Evolutionary conservation across 371 early-diverging fungal species (phyloP).

Genomic region (Mucor plumbeus): DNA sequence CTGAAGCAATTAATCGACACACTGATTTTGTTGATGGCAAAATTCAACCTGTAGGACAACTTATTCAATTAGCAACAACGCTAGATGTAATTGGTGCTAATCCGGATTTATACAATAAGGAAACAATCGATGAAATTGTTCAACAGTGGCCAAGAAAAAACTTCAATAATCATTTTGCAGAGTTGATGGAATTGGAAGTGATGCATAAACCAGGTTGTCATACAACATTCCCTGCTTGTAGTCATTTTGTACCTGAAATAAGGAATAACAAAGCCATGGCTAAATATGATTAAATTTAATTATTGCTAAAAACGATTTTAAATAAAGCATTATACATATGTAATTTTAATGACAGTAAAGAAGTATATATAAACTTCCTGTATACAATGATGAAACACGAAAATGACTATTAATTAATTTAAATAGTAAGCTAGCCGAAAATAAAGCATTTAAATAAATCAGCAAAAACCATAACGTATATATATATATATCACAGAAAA

Average conservation of each 20-base stretch:
- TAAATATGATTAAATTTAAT: not conserved
- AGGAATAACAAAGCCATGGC: not conserved
- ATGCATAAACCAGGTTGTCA: constrained; percentile 2
- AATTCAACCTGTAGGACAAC: not conserved
- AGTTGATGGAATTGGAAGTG: constrained; percentile 6
- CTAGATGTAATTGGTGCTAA: constrained; percentile 1
- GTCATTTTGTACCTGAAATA: not conserved
- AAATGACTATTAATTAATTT: too few relatives aligned
- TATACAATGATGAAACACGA: too few relatives aligned
- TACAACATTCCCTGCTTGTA: not conserved
- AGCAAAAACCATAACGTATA: too few relatives aligned
- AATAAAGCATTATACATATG: too few relatives aligned
- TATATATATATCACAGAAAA: too few relatives aligned
- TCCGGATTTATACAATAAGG: not conserved
- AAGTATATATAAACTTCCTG: too few relatives aligned
- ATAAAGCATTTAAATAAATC: too few relatives aligned
- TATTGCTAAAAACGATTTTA: not conserved
- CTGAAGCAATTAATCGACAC: not conserved
- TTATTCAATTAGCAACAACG: not conserved
- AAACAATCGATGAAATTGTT: not conserved
- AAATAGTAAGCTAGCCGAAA: too few relatives aligned
- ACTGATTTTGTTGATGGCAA: not conserved
- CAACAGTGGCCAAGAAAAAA: not conserved
- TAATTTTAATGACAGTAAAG: too few relatives aligned
- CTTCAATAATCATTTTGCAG: constrained; percentile 9